Base-by-base conservation (phyloP, 2,329 filamentous ascomycete genomes). In the Colletotrichum liriopes region DNA sequence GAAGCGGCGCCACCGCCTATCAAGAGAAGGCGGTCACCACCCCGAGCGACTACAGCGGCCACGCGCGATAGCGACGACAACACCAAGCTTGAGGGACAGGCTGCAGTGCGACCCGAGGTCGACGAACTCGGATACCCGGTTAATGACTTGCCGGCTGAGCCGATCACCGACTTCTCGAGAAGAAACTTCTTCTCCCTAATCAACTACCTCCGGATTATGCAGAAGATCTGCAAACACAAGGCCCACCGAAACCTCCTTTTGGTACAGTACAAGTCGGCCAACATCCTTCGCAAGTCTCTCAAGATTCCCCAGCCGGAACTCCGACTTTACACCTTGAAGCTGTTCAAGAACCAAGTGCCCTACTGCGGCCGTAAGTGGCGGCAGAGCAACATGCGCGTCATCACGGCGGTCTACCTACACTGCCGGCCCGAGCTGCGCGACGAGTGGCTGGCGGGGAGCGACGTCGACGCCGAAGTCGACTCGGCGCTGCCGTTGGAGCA, bases 321-420 rank as follows among this genome's bases (percentile, higher is more conserved):
- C 51, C 92, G 96, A 7, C 91, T 98, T 54, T 98, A 98, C 85
- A 98, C 96, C 0, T 90, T 99, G 76, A 99, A 99, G 83, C 89
- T 99, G 0, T 98, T 98, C 91, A 99, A 99, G 83, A 96, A 95
- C 73, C 96, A 99, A 82, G 96, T 99, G 5, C 96, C 96, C 1
- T 99, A 98, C 86, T 98, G 96, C 82, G 96, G 96, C 29, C 92
- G 96, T 54, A 99, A 99, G 84, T 99, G 96, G 96, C 92, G 96
- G 18, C 96, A 98, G 84, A 92, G 92, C 77, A 98, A 99, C 82
- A 99, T 99, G 96, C 93, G 96, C 67, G 95, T 98, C 78, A 99
- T 99, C 79, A 99, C 96, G 0, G 95, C 95, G 4, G 94, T 99
- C 1, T 99, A 98, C 82, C 87, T 99, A 60, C 94, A 98, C 83